These are phyloP conservation scores for Fusarium virguliforme DNA, from an alignment of 2,329 filamentous ascomycete genomes.

Conservation along the genomic window DNA sequence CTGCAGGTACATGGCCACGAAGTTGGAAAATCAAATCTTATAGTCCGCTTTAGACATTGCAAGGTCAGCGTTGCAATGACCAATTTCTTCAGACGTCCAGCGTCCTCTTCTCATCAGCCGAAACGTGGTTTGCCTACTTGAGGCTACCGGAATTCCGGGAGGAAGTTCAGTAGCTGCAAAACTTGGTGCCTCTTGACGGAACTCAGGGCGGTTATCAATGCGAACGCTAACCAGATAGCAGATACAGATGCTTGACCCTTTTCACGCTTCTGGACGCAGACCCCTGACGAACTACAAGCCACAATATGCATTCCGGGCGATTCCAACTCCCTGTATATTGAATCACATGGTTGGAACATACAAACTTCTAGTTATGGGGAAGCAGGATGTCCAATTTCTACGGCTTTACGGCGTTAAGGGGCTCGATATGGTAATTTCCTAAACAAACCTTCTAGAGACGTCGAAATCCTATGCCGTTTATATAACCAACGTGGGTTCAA, in stretches of 20 bases:
- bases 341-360: not conserved
- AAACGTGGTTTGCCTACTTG: not conserved
- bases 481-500: not conserved
- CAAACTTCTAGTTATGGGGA: not conserved
- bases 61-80: not conserved
- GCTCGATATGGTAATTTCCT: not conserved
- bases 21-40: not conserved
- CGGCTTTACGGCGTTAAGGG: not conserved
- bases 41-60: not conserved
- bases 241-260: not conserved
- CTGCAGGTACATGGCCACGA: not conserved
- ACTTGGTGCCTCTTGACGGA: not conserved
- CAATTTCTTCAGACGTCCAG: not conserved
- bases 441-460: not conserved
- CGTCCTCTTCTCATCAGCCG: not conserved
- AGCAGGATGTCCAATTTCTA: not conserved
- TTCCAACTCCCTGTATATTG: not conserved
- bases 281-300: not conserved
- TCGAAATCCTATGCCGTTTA: not conserved
- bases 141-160: not conserved
- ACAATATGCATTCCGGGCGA: not conserved
- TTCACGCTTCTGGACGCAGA: not conserved
- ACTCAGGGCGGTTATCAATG: not conserved
- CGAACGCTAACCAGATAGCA: not conserved
- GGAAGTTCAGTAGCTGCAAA: not conserved